Base-by-base conservation (phyloP, 306 rosid species). In the Gleditsia sinensis region DNA sequence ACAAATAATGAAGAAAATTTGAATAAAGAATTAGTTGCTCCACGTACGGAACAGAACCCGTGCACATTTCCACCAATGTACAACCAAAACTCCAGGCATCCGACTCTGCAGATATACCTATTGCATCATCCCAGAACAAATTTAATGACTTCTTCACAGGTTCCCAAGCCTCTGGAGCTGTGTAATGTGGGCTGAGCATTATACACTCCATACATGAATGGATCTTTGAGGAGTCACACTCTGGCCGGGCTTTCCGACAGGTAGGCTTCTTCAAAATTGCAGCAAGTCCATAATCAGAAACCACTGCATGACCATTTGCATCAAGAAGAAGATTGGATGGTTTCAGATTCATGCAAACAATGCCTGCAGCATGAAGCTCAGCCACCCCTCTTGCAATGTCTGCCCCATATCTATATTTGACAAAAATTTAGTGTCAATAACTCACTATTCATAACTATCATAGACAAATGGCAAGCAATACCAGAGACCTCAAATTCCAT, bases 31-130 rank as follows among this genome's bases (percentile, higher is more conserved):
- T 62, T 57, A 76, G 81, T 72, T 76, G 84, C 79, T 70, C 80
- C 82, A 94, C 99, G 36, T 94, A 94, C 99, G 99, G 99, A 80
- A 88, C 85, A 72, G 99, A 81, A 84, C 99, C 96, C 66, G 99
- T 94, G 91, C 99, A 94, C 99, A 94, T 94, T 89, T 94, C 99
- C 59, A 94, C 99, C 93, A 94, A 81, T 21, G 99, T 94, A 86
- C 97, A 94, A 79, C 97, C 99, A 86, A 92, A 94, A 90, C 99
- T 94, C 99, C 99, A 94, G 20, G 99, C 97, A 85, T 94, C 99
- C 37, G 97, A 94, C 82, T 94, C 97, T 14, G 89, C 78, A 83
- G 99, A 94, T 81, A 94, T 90, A 77, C 97, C 98, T 57, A 94
- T 89, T 36, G 88, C 96, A 75, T 94, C 97, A 76, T 94, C 99